Base-by-base conservation (phyloP, 2,329 filamentous ascomycete species). In the Sporothrix dimorphospora region DNA sequence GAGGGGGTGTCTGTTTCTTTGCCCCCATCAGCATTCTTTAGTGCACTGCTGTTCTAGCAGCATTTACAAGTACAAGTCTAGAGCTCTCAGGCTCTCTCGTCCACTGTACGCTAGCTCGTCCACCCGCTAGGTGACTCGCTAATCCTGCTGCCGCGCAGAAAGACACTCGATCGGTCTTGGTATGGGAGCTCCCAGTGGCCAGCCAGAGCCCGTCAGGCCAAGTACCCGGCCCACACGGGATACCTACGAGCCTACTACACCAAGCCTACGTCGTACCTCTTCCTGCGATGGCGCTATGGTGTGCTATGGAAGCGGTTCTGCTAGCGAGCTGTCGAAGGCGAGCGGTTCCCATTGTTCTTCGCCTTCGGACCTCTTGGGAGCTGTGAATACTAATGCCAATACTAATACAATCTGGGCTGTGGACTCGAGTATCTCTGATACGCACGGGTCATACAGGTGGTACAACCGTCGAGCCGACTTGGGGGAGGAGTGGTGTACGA, bases 111-210 rank as follows among this genome's bases (percentile, higher is more conserved):
- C 65, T 68, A 68, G 24, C 8, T 3, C 3, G 16, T 27, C 27
- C 12, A 19, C 38, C n/a, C 59, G 42, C 42, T 47, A 65, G 45
- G 6, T 49, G 2, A 8, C 14, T 12, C 14, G 19, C 42, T 49
- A 49, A 40, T 30, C 4, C n/a, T 8, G 30, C 47, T 68, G 30
- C n/a, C 47, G 65, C 65, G 65, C 65, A 53, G 30, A 68, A 68
- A 68, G 65, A 40, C 45, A 34, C 65, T 38, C 45, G 21, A 53
- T 53, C 30, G 16, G 47, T 38, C n/a, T 24, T 68, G 65, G 65
- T 68, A 53, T 68, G 65, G 30, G 7, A 45, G 12, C 7, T 11
- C 6, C n/a, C 16, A 9, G 57, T n/a, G 34, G 8, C 57, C 30
- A 40, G 30, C n/a, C n/a, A n/a, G n/a, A n/a, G n/a, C n/a, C n/a